phyloP scores from a whole-genome alignment of 768 basidiomycete genomes.

The Paxillus ammoniavirescens region DNA sequence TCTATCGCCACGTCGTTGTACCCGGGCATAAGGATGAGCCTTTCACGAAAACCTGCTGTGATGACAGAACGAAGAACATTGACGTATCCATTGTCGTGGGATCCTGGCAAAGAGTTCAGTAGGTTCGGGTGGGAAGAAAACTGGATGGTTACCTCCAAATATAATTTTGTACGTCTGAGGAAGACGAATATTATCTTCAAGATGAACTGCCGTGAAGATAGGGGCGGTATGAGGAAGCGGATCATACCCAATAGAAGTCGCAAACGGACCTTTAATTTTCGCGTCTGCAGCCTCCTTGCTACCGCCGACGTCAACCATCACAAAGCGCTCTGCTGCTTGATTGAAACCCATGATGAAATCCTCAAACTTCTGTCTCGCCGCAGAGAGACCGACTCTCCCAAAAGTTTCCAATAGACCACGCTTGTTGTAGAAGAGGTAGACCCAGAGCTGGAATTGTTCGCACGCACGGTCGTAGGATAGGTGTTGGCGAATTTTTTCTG shows the following conservation, averaged over 20 bases:
- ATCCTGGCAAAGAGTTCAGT: constrained; percentile 40
- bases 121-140: constrained; percentile 1
- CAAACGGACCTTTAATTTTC: constrained; percentile 63
- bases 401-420: constrained; percentile 56
- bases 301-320: constrained; percentile 67
- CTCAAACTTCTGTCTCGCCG: constrained; percentile 46
- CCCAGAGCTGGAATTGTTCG: constrained; percentile 50
- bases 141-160: constrained; percentile 53
- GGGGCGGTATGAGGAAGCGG: constrained; percentile 7
- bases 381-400: constrained; percentile 31
- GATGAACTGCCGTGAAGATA: constrained; percentile 32
- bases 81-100: constrained; percentile 74
- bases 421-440: constrained; percentile 64
- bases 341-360: constrained; percentile 71
- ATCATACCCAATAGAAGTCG: neutral
- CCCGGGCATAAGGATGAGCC: constrained; percentile 62
- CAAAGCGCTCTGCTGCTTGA: constrained; percentile 63
- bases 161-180: constrained; percentile 66
- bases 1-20: constrained; percentile 61
- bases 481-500: constrained; percentile 27
- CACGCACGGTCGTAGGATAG: constrained; percentile 19
- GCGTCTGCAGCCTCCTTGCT: constrained; percentile 75
- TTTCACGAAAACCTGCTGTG: constrained; percentile 62
- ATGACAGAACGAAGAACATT: constrained; percentile 60
- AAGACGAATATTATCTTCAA: constrained; percentile 43